Base-by-base conservation (phyloP, 1,139 yeast genomes). In the Sugiyamaella grinbergsii region DNA sequence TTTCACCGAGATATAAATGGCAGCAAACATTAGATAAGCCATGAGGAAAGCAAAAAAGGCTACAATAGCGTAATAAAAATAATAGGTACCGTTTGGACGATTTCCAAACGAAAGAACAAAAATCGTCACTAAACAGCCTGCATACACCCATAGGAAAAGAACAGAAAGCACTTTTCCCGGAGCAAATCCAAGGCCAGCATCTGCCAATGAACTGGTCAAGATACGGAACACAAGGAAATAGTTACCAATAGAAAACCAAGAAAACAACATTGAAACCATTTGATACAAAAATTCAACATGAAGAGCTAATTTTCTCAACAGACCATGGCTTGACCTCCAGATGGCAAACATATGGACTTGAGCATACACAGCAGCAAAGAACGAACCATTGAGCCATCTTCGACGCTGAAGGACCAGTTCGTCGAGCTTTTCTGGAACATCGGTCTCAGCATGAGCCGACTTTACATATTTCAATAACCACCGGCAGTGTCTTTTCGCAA, bases 71-170 rank as follows among this genome's bases (percentile, higher is more conserved):
- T 87, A 71, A 66, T 93, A 93, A 61, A 89, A 86, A 61, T 74
- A 75, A 57, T 86, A 88, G 0, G 98, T 89, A 36, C 98, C 97
- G 61, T 83, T 85, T 1, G 98, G 98, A 52, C 91, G 84, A 67
- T 93, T 93, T 65, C 98, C 98, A 69, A 93, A 84, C 45, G 96
- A 83, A 56, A 93, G 72, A 49, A 93, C 91, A 69, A 93, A 93
- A 15, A 96, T 89, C 1, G 96, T 85, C 13, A 89, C 85, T n/a
- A 93, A 70, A 11, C 95, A 88, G 2, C 93, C 88, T 51, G 89
- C 76, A 64, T 93, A 93, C 32, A 93, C 71, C 97, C 98, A 93
- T 15, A 91, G 70, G 64, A 93, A 85, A 1, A 91, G 77, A 6
- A 87, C 93, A 2, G 95, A 83, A 29, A 93, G 73, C 4, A 85